Evolutionary conservation across 352 stramenopile species (phyloP).

Genomic region (Globisporangium lucens): DNA sequence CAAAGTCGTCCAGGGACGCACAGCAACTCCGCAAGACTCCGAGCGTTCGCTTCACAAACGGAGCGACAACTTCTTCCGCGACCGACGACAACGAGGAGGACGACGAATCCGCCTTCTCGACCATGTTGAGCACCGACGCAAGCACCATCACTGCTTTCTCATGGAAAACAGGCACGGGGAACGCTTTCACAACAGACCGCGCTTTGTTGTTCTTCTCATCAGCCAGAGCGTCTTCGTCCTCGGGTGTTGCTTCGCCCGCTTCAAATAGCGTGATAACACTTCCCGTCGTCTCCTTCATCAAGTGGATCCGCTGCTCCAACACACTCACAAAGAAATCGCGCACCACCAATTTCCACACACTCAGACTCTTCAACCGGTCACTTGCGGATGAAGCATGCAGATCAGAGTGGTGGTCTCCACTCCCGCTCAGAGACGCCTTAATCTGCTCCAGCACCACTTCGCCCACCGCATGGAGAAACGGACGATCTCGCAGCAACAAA

Average conservation of each 20-base stretch:
- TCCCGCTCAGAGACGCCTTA: conserved; percentile 29
- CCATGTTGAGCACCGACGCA: conserved; percentile 31
- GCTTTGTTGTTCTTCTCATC: conserved; percentile 14
- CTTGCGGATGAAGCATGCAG: conserved; percentile 20
- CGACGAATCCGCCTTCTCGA: conserved; percentile 39
- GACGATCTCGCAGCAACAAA: conserved; percentile 59
- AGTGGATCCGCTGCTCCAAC: conserved; percentile 31
- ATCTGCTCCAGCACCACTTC: conserved; percentile 60
- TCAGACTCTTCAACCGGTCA: conserved; percentile 41
- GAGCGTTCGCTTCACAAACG: conserved; percentile 48
- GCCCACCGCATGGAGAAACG: conserved; percentile 69
- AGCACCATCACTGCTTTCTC: conserved; percentile 65
- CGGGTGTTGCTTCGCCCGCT: conserved; percentile 19
- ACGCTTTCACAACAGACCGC: conserved; percentile 34
- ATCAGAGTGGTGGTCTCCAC: conserved; percentile 35
- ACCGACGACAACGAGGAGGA: conserved; percentile 13
- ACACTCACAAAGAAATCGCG: conserved; percentile 59
- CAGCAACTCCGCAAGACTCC: conserved; percentile 40
- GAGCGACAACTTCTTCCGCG: conserved; percentile 23
- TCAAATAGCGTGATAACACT: conserved; percentile 36
- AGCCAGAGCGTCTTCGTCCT: conserved; percentile 21
- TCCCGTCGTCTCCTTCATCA: conserved; percentile 25
- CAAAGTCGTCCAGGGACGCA: conserved; percentile 54
- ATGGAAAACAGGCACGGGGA: conserved; percentile 54
- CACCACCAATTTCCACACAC: conserved; percentile 58